Evolutionary conservation across 2,329 filamentous ascomycete genomes (phyloP).

Genomic region (Capronia coronata): DNA sequence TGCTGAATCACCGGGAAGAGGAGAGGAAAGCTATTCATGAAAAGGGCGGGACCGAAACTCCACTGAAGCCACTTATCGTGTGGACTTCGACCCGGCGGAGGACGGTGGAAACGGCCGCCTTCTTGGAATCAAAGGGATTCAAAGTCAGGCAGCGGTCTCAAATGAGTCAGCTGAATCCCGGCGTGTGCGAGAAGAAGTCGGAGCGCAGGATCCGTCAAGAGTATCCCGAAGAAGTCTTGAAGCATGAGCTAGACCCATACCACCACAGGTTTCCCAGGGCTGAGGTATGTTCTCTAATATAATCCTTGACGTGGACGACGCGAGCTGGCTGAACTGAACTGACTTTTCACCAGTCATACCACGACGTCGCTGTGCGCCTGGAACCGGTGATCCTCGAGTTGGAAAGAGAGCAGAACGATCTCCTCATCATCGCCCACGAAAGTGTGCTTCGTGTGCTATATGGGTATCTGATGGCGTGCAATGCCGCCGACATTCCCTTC

Average conservation of each 20-base stretch:
- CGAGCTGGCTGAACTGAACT: too few species aligned
- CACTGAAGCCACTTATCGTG: conserved; percentile 73
- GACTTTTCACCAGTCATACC: conserved; percentile 65
- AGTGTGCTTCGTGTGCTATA: conserved; percentile 96
- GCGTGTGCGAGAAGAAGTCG: conserved; percentile 89
- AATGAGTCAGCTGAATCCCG: conserved; percentile 95
- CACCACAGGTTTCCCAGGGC: conserved; percentile 93
- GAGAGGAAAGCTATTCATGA: conserved; percentile 66
- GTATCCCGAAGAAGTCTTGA: conserved; percentile 84
- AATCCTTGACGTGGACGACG: too few species aligned
- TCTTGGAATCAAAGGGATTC: conserved; percentile 71
- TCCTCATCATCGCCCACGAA: conserved; percentile 97
- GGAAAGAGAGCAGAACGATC: conserved; percentile 90
- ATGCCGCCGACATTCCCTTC: conserved; percentile 85
- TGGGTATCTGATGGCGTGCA: conserved; percentile 97
- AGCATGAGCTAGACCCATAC: conserved; percentile 91
- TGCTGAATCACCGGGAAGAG: conserved; percentile 75
- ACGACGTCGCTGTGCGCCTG: conserved; percentile 93
- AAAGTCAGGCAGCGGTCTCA: conserved; percentile 87
- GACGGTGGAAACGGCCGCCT: conserved; percentile 82
- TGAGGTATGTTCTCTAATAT: conserved; percentile 67
- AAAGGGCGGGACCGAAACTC: conserved; percentile 59
- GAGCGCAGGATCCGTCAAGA: conserved; percentile 71
- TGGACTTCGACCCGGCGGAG: conserved; percentile 92
- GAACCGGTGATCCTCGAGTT: conserved; percentile 97